phyloP scores from a whole-genome alignment of 768 basidiomycete genomes.

The Boletales sp. region DNA sequence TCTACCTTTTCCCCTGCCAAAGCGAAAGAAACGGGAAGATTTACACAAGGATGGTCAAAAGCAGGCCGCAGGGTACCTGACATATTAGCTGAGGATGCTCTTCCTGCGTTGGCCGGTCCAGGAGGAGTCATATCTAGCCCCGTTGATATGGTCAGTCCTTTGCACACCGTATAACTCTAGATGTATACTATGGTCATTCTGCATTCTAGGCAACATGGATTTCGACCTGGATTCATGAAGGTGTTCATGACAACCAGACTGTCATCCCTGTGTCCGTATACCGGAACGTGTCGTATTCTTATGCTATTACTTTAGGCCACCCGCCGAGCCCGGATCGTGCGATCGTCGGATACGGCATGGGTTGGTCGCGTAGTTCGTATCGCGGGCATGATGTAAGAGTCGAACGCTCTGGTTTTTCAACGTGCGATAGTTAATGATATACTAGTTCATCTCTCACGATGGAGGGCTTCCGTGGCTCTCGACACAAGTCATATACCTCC shows the following conservation, averaged over 20 bases:
- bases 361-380: constrained; percentile 39
- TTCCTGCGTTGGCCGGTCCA: constrained; percentile 32
- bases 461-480: constrained; percentile 36
- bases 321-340: constrained; percentile 20
- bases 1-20: constrained; percentile 36
- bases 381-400: constrained; percentile 37
- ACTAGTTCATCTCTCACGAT: constrained; percentile 32
- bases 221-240: constrained; percentile 31
- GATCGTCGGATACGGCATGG: constrained; percentile 38
- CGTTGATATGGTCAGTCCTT: constrained; percentile 37
- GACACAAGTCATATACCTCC: constrained; percentile 30
- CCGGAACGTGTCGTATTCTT: constrained; percentile 29
- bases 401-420: neutral
- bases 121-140: constrained; percentile 42
- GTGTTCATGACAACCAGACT: constrained; percentile 27
- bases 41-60: constrained; percentile 32
- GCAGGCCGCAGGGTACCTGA: constrained; percentile 34
- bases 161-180: no score
- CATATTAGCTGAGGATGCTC: constrained; percentile 26
- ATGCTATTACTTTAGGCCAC: constrained; percentile 18
- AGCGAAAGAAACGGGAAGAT: constrained; percentile 31
- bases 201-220: constrained; percentile 38
- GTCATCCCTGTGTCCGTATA: constrained; percentile 33
- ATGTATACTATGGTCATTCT: neutral
- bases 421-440: neutral